Conservation (phyloP, 2,329 filamentous ascomycete genomes). For the Verticillium isaacii region DNA sequence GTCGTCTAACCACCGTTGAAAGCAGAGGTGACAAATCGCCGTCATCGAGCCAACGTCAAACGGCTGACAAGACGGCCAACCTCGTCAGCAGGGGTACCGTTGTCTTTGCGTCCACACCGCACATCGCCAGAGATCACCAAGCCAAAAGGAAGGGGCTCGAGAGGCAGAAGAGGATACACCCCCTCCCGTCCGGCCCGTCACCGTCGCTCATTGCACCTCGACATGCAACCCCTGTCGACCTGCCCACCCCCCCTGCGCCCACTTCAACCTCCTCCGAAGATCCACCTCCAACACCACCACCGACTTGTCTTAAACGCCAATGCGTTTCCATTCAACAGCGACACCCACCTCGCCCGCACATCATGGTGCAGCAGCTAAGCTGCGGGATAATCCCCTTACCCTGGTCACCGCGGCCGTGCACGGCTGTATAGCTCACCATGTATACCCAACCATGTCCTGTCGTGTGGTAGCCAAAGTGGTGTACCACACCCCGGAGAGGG, state of each 20-base stretch:
- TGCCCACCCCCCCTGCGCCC: background rate
- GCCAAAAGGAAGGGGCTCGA: slow-evolving; percentile 19
- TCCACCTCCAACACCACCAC: background rate
- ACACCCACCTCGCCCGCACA: background rate
- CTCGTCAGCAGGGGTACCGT: background rate
- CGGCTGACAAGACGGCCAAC: background rate
- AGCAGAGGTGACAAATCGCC: background rate
- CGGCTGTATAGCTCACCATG: slow-evolving; percentile 8
- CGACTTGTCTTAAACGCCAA: background rate
- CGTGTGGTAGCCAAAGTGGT: slow-evolving; percentile 1
- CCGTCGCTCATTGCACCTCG: background rate
- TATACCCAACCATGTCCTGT: slow-evolving; percentile 1
- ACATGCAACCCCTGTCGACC: background rate
- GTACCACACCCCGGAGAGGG: background rate
- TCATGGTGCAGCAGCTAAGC: slow-evolving; percentile 4
- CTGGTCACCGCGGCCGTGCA: slow-evolving; percentile 8
- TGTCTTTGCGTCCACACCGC: background rate
- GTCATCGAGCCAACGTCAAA: background rate
- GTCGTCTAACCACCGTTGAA: background rate
- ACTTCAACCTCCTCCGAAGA: background rate
- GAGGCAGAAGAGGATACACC: slow-evolving; percentile 10
- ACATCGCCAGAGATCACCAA: background rate
- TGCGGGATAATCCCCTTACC: slow-evolving; percentile 13
- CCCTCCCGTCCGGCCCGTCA: background rate
- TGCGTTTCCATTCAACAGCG: background rate